A percentile compares a stretch with the other conserved stretches of the same genome.
phyloP scores from a whole-genome alignment of 2,329 filamentous ascomycete species.

The Anthostomella pinea region DNA sequence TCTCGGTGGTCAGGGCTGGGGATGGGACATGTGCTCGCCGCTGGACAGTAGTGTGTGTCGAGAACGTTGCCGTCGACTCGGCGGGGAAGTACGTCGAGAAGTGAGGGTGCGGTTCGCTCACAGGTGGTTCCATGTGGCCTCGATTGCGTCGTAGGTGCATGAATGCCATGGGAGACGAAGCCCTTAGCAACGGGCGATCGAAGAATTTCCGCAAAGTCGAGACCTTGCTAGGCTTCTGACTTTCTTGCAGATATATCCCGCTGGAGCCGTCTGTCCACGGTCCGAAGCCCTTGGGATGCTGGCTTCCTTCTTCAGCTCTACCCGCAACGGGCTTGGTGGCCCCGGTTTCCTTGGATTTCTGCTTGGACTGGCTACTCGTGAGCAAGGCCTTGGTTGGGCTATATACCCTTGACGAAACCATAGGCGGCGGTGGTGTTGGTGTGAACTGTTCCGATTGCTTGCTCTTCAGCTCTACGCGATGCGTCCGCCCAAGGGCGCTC shows the following conservation, averaged over 20 bases:
- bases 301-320: no score
- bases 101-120: no score
- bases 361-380: no score
- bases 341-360: no score
- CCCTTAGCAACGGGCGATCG: constrained; percentile 21
- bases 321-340: no score
- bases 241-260: no score
- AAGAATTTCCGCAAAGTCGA: constrained; percentile 30
- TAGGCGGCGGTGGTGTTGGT: no score
- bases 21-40: constrained; percentile 16
- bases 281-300: no score
- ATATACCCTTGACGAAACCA: no score
- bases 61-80: constrained; percentile 11
- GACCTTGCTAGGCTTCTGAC: constrained; percentile 25
- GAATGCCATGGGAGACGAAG: constrained; percentile 19
- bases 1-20: constrained; percentile 28
- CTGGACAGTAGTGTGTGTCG: constrained; percentile 5
- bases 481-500: background rate
- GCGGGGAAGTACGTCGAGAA: background rate
- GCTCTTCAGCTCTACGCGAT: background rate
- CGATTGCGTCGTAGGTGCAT: constrained; percentile 20
- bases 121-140: constrained; percentile 10
- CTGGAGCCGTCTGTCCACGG: no score
- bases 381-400: no score
- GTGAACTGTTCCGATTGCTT: no score